Evolutionary conservation across 176 grass and related monocot species (phyloP).

Genomic region (Secale cereale): DNA sequence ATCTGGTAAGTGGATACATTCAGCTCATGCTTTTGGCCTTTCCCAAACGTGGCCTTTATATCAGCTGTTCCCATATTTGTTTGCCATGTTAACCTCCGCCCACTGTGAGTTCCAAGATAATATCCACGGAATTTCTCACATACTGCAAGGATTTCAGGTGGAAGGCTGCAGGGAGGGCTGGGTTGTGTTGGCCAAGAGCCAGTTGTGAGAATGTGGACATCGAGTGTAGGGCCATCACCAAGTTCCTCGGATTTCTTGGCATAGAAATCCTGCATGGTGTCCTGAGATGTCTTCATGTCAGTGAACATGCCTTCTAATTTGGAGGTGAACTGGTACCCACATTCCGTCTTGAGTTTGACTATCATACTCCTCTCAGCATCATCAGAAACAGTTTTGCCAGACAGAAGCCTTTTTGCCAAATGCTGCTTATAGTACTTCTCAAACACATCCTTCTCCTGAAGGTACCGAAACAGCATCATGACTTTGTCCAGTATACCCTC

Average conservation of each 20-base stretch:
- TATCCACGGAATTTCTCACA: conserved; percentile 84
- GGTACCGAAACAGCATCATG: conserved; percentile 97
- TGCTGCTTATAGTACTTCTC: conserved; percentile 98
- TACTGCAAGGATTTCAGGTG: conserved; percentile 72
- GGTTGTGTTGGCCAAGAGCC: conserved; percentile 96
- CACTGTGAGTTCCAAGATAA: conserved; percentile 95
- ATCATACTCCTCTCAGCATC: conserved; percentile 99
- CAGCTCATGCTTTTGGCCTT: conserved; percentile 89
- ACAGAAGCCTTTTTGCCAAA: conserved; percentile 83
- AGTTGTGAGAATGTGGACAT: conserved; percentile 94
- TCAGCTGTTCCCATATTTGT: conserved; percentile 99
- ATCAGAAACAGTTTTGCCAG: conserved; percentile 86
- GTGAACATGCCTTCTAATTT: conserved; percentile 99
- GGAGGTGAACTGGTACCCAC: conserved; percentile 95
- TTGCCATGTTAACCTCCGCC: conserved; percentile 94
- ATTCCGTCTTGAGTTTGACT: conserved; percentile 97
- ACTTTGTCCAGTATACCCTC: conserved; percentile 91
- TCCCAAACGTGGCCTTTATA: conserved; percentile 89
- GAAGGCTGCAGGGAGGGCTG: conserved; percentile 74
- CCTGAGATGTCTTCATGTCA: conserved; percentile 98
- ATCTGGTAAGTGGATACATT: conserved; percentile 99
- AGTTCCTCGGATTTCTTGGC: conserved; percentile 61
- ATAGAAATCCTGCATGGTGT: conserved; percentile 94
- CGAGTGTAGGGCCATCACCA: conserved; percentile 73
- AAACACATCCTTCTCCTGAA: conserved; percentile 99